Evolutionary conservation across 441 rosid genomes (phyloP).

Genomic region (Erodium moschatum): DNA sequence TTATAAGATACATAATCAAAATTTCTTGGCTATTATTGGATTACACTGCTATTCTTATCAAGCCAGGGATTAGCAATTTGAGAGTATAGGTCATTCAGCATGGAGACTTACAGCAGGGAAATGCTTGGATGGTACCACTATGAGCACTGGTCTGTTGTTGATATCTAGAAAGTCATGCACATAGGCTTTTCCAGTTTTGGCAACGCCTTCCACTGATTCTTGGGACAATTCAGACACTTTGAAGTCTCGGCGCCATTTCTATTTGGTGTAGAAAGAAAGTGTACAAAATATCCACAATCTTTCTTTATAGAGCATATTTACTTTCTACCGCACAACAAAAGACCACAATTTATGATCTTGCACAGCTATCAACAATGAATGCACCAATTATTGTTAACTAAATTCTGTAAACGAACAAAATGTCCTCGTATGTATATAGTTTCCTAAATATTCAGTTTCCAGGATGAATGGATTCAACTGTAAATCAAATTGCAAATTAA

Average conservation of each 20-base stretch:
- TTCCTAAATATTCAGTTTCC: slow-evolving; percentile 4
- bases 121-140: slow-evolving; percentile 80
- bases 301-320: background rate
- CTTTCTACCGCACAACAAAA: background rate
- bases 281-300: background rate
- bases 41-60: background rate
- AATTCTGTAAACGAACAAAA: too few relatives aligned
- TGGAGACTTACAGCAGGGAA: slow-evolving; percentile 50
- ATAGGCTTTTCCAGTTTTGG: slow-evolving; percentile 69
- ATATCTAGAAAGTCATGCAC: slow-evolving; percentile 69
- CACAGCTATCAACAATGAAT: background rate
- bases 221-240: slow-evolving; percentile 54
- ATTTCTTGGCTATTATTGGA: background rate
- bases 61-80: background rate
- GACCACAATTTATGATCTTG: background rate
- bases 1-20: background rate
- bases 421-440: too few relatives aligned
- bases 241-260: slow-evolving; percentile 90
- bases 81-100: slow-evolving; percentile 1
- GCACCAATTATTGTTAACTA: background rate
- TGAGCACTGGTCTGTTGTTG: slow-evolving; percentile 60
- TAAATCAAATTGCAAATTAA: background rate
- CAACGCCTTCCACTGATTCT: slow-evolving; percentile 48
- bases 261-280: slow-evolving; percentile 30
- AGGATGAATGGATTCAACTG: background rate